Evolutionary conservation across 768 basidiomycete genomes (phyloP).

Genomic region (Sarcodon aspratus): DNA sequence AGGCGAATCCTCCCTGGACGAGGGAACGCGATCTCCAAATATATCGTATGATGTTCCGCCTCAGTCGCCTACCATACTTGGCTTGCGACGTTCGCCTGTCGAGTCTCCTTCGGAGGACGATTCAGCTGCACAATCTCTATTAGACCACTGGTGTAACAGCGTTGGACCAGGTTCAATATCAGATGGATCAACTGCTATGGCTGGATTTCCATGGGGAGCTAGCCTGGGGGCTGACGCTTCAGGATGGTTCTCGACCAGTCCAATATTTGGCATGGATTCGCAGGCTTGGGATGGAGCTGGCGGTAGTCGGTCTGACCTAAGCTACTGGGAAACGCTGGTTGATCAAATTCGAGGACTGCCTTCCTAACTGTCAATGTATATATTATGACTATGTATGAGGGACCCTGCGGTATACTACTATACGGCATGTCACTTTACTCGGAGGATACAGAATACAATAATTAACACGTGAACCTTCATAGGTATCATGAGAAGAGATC

Average conservation of each 20-base stretch:
- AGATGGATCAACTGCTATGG: constrained; percentile 13
- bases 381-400: too few relatives aligned
- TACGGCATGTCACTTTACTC: too few relatives aligned
- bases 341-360: constrained; percentile 33
- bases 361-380: constrained; percentile 2
- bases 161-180: constrained; percentile 53
- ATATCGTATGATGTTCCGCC: neutral
- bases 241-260: constrained; percentile 36
- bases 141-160: constrained; percentile 83
- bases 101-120: constrained; percentile 30
- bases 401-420: too few relatives aligned
- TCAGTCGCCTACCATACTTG: constrained; percentile 16
- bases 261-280: constrained; percentile 7
- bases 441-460: too few relatives aligned
- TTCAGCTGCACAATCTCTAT: constrained; percentile 60
- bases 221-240: constrained; percentile 45
- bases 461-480: too few relatives aligned
- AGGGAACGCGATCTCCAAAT: neutral
- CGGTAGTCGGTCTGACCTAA: constrained; percentile 59
- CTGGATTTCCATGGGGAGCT: constrained; percentile 41
- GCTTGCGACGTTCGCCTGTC: constrained; percentile 8
- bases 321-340: constrained; percentile 75
- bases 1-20: constrained; percentile 2
- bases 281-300: constrained; percentile 36
- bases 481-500: too few relatives aligned